Evolutionary conservation across 371 early-diverging fungal species (phyloP).

Genomic region (Mycotypha africana): DNA sequence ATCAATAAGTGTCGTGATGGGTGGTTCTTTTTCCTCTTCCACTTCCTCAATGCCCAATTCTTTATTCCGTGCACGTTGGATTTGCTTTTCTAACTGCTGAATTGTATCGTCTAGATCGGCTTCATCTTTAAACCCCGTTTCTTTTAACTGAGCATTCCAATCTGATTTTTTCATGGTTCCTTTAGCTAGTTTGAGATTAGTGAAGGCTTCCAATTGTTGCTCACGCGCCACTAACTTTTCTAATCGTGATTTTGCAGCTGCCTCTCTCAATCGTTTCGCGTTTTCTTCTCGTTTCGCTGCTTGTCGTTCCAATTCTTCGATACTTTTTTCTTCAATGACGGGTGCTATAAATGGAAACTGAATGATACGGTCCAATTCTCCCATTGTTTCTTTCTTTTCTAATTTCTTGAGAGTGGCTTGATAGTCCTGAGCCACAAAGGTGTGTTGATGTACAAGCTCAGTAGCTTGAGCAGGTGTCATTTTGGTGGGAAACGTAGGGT

Average conservation of each 20-base stretch:
- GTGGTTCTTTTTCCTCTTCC: constrained; percentile 75
- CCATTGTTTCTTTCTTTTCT: constrained; percentile 49
- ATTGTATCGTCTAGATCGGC: constrained; percentile 71
- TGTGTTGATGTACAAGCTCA: constrained; percentile 60
- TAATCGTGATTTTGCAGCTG: constrained; percentile 71
- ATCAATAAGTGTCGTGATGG: constrained; percentile 69
- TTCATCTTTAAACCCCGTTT: constrained; percentile 65
- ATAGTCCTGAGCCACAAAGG: constrained; percentile 75
- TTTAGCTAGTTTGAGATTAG: constrained; percentile 48
- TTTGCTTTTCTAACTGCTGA: constrained; percentile 58
- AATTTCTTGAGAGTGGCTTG: constrained; percentile 51
- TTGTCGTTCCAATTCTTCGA: constrained; percentile 69
- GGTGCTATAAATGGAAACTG: constrained; percentile 72
- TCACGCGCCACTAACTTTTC: constrained; percentile 67
- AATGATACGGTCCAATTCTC: constrained; percentile 54
- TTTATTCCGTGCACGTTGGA: constrained; percentile 72
- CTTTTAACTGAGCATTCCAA: constrained; percentile 54
- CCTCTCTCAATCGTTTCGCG: constrained; percentile 67
- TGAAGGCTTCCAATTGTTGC: constrained; percentile 55
- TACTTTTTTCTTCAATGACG: constrained; percentile 69
- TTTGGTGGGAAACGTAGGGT: constrained; percentile 82
- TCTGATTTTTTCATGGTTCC: constrained; percentile 44
- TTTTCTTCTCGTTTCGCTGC: constrained; percentile 75
- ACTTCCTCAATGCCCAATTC: constrained; percentile 74
- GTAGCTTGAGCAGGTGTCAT: constrained; percentile 72